Evolutionary conservation across 2,329 filamentous ascomycete genomes (phyloP), one percentile per base, ranked within the genome.

Genomic region (Cercospora brassicicola): DNA sequence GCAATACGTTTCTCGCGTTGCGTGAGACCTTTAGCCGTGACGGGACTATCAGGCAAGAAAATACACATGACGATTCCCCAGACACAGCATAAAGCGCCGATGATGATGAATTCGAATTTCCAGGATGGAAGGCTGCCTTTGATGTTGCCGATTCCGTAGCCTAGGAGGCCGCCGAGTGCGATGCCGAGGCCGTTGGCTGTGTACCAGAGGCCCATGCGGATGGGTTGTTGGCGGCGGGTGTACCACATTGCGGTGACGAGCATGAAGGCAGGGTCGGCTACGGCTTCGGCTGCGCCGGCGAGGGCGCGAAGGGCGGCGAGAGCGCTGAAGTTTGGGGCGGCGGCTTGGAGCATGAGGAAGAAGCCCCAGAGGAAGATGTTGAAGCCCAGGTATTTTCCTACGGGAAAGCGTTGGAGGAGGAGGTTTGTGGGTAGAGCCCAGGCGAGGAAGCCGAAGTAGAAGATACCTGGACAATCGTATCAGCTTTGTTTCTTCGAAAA

Each of bases 71-170:
- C 78, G 7, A 89, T 82, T 1, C 86, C 89, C 84, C 88, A 90
- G 11, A 81, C 67, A 15, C 85, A 81, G 67, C 87, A 90, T 10
- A 90, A 80, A 0, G 85, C 75, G 3, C 82, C 81, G 2, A 82
- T 88, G n/a, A 91, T 84, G 15, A 91, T 78, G 74, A 91, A 91
- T 64, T 91, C 88, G 70, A 89, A 91, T 73, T 86, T 87, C 74
- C 89, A 91, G 0, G 84, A 85, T 0, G 84, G 81, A 20, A 90
- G 80, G 0, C 82, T 79, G 13, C 85, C 87, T 45, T 82, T 80
- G 71, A 88, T 87, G 69, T 88, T 82, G 0, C 88, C 88, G 56
- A 90, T 89, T 0, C 84, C 87, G 65, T 87, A 89, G 0, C 85
- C 85, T 0, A 87, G 76, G 2, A 87, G 73, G 0, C 86, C 86